Evolutionary conservation across 352 stramenopile species (phyloP).

Genomic region (Phytophthora hybrid): DNA sequence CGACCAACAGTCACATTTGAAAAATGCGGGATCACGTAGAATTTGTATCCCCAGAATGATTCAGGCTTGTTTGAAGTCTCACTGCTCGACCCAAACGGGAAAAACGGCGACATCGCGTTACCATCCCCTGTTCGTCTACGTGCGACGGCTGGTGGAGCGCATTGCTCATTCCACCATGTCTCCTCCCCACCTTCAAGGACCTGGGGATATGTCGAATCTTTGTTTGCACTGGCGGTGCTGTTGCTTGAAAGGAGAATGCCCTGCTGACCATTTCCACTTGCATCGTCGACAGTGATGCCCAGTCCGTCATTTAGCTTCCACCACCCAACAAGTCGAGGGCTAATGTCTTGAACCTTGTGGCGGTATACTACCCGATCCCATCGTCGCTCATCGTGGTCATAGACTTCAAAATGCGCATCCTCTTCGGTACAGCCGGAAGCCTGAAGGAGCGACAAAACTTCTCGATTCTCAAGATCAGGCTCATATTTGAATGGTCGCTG

Average conservation of each 20-base stretch:
- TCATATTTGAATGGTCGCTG: constrained; percentile 64
- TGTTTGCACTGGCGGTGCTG: constrained; percentile 4
- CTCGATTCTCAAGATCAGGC: constrained; percentile 23
- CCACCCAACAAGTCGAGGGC: constrained; percentile 54
- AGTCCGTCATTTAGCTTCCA: constrained; percentile 74
- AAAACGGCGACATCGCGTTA: constrained; percentile 23
- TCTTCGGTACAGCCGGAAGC: constrained; percentile 34
- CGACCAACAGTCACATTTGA: constrained; percentile 57
- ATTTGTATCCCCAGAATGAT: constrained; percentile 70
- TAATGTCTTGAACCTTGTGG: constrained; percentile 68
- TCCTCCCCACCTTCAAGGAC: constrained; percentile 10
- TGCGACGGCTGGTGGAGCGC: constrained; percentile 36
- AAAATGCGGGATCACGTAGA: constrained; percentile 82
- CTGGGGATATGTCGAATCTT: background rate
- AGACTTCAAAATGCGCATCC: constrained; percentile 66
- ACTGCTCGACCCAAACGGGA: constrained; percentile 32
- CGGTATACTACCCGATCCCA: constrained; percentile 72
- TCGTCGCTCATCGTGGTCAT: constrained; percentile 51
- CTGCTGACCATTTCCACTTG: constrained; percentile 43
- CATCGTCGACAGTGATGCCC: constrained; percentile 49
- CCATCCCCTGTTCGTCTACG: constrained; percentile 39
- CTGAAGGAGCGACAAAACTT: constrained; percentile 49
- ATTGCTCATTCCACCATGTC: constrained; percentile 35
- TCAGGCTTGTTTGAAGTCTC: constrained; percentile 10
- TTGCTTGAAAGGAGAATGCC: constrained; percentile 11